phyloP scores from a whole-genome alignment of 2,329 filamentous ascomycete species.

The Akanthomyces uredinophilus region DNA sequence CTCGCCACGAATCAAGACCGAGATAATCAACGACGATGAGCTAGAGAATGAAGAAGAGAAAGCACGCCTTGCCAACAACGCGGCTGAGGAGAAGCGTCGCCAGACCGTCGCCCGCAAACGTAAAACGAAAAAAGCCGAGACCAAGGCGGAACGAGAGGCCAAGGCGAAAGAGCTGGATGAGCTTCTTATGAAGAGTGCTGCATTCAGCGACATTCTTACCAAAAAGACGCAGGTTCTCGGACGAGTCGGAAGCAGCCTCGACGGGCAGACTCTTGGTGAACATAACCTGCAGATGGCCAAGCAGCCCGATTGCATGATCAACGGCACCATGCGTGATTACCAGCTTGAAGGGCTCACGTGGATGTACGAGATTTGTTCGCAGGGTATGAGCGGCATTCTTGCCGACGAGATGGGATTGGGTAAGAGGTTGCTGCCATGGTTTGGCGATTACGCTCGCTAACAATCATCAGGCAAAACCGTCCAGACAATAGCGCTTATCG shows the following conservation, averaged over 20 bases:
- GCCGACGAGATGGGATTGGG: slow-evolving; percentile 91
- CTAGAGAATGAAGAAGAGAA: slow-evolving; percentile 34
- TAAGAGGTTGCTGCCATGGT: slow-evolving; percentile 25
- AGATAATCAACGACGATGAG: slow-evolving; percentile 18
- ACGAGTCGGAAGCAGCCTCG: slow-evolving; percentile 54
- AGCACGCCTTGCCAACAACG: slow-evolving; percentile 35
- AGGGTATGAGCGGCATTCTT: slow-evolving; percentile 85
- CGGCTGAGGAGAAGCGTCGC: slow-evolving; percentile 42
- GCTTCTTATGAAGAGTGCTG: slow-evolving; percentile 53
- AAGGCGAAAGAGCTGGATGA: slow-evolving; percentile 57
- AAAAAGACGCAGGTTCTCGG: slow-evolving; percentile 60
- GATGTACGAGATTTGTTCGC: slow-evolving; percentile 77
- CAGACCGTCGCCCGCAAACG: slow-evolving; percentile 37
- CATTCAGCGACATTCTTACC: slow-evolving; percentile 58
- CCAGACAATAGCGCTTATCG: slow-evolving; percentile 83
- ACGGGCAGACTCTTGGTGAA: slow-evolving; percentile 55
- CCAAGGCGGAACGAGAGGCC: slow-evolving; percentile 48
- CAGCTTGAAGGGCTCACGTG: slow-evolving; percentile 92
- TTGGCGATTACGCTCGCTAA: slow-evolving; percentile 9
- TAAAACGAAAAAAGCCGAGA: slow-evolving; percentile 45
- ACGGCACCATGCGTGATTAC: slow-evolving; percentile 89
- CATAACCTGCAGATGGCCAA: slow-evolving; percentile 72
- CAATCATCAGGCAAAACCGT: slow-evolving; percentile 68
- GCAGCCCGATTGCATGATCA: slow-evolving; percentile 79
- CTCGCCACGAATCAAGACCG: slow-evolving; percentile 5